Evolutionary conservation across 2,329 filamentous ascomycete species (phyloP).

Genomic region (Chalaropsis thielavioides): DNA sequence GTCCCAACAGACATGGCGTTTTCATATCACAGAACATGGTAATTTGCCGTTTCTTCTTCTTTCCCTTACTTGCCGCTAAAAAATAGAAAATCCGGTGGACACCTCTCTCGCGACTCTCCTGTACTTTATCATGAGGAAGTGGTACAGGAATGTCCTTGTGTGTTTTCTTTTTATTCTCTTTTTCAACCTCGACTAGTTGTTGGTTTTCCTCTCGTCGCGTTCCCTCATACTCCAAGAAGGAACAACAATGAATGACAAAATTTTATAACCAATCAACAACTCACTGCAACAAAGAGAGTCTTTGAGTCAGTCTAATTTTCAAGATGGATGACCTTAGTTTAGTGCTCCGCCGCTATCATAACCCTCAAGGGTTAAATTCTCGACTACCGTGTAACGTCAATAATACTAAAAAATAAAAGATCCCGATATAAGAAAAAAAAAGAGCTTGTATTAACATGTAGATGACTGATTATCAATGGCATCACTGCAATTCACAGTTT

Average conservation of each 20-base stretch:
- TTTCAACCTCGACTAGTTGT: background rate
- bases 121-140: background rate
- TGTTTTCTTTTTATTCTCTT: background rate
- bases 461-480: too few relatives aligned
- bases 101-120: background rate
- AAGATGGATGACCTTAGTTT: too few relatives aligned
- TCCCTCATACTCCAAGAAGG: background rate
- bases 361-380: background rate
- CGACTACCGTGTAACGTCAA: background rate
- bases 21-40: too few relatives aligned
- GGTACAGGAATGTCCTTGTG: background rate
- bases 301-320: too few relatives aligned
- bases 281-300: too few relatives aligned
- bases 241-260: background rate
- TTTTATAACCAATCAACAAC: too few relatives aligned
- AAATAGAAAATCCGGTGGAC: background rate
- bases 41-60: too few relatives aligned
- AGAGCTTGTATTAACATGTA: too few relatives aligned
- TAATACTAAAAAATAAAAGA: background rate
- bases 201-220: background rate
- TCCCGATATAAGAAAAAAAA: background rate
- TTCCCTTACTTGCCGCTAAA: background rate
- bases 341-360: background rate
- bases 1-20: too few relatives aligned
- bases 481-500: background rate